Conservation (phyloP, 768 basidiomycete species). For the Auricularia auricula-judae region DNA sequence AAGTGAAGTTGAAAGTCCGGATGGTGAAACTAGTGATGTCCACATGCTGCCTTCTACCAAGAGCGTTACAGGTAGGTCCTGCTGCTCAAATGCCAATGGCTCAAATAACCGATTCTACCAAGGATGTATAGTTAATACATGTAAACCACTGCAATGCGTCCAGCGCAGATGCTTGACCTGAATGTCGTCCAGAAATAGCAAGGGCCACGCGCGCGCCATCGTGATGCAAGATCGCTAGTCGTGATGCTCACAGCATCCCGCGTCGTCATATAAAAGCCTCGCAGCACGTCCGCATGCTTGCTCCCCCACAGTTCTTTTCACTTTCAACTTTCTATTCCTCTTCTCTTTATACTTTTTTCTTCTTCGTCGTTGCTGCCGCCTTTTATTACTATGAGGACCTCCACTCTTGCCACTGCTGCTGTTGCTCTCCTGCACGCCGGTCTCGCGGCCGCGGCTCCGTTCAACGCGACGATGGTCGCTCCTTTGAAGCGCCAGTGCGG, state of each 20-base stretch:
- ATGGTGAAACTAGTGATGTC: too few species aligned
- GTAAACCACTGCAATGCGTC: too few species aligned
- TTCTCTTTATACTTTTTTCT: not conserved
- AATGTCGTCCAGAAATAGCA: too few species aligned
- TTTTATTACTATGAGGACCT: not conserved
- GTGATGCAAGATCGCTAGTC: too few species aligned
- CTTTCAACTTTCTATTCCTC: not conserved
- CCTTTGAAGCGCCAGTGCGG: not conserved
- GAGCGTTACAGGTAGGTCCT: too few species aligned
- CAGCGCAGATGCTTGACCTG: too few species aligned
- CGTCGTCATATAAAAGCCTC: not conserved
- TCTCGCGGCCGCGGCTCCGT: not conserved
- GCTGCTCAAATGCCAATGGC: too few species aligned
- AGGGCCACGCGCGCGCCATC: too few species aligned
- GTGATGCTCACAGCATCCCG: not conserved
- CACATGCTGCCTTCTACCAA: too few species aligned
- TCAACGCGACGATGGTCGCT: not conserved
- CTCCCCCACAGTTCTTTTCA: not conserved
- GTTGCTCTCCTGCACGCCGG: not conserved
- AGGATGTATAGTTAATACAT: too few species aligned
- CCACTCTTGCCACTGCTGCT: not conserved
- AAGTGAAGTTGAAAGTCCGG: too few species aligned
- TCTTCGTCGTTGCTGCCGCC: not conserved
- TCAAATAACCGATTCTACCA: too few species aligned
- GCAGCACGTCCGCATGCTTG: not conserved